A percentile compares a stretch with the other conserved stretches of the same genome.
These are phyloP conservation scores for Candida nanaspora DNA, from an alignment of 805 yeast species.

Conservation along the genomic window DNA sequence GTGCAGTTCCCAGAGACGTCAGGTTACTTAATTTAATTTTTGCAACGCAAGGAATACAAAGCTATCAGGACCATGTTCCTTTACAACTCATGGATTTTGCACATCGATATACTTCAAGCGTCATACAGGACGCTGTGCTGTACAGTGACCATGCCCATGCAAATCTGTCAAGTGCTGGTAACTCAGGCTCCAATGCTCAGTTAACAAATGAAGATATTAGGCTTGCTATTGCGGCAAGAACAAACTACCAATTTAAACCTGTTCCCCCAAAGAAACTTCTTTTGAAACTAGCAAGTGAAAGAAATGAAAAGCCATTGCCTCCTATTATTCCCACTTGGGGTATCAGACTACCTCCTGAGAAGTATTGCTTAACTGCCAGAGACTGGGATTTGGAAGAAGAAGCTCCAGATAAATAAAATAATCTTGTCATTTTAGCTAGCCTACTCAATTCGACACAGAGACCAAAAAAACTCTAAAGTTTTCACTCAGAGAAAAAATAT, in stretches of 20 bases:
- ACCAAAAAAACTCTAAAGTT: too few species aligned
- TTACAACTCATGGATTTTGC: constrained; percentile 97
- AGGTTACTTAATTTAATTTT: constrained; percentile 81
- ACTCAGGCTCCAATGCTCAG: constrained; percentile 31
- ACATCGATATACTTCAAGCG: constrained; percentile 76
- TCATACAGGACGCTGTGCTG: constrained; percentile 81
- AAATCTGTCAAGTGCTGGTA: constrained; percentile 30
- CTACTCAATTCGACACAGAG: too few species aligned
- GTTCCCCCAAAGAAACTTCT: constrained; percentile 90
- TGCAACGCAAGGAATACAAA: constrained; percentile 88
- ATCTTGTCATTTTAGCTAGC: too few species aligned
- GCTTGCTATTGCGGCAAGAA: constrained; percentile 86
- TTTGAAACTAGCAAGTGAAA: constrained; percentile 84
- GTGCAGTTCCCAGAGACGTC: constrained; percentile 77
- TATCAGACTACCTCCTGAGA: constrained; percentile 92
- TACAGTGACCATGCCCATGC: constrained; percentile 76
- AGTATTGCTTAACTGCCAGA: constrained; percentile 82
- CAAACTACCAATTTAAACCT: constrained; percentile 95
- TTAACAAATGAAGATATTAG: constrained; percentile 86
- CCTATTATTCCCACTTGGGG: constrained; percentile 91
- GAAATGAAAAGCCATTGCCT: constrained; percentile 85
- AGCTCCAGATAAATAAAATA: too few species aligned
- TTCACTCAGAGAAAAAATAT: too few species aligned
- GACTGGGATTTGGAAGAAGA: constrained; percentile 66
- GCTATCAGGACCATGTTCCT: constrained; percentile 94